Conservation (phyloP, 768 basidiomycete species). For the Termitomyces sp. region DNA sequence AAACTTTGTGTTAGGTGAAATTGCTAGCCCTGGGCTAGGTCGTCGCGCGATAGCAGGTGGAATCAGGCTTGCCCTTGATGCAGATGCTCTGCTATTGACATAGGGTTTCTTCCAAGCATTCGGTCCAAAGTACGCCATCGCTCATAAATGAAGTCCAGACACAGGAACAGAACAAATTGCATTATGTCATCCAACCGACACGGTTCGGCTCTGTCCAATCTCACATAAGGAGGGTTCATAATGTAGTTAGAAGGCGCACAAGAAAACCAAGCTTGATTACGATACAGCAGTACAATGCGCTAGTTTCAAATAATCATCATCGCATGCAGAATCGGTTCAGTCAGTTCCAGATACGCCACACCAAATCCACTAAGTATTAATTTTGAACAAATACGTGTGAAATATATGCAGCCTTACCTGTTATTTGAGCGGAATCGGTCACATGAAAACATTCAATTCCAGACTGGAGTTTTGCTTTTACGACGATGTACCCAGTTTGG, state of each 20-base stretch:
- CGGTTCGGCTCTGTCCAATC: neutral
- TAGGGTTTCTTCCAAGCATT: slow-evolving; percentile 39
- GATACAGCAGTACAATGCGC: neutral
- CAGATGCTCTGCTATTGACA: slow-evolving; percentile 32
- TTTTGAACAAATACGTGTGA: neutral
- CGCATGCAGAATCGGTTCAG: too few species aligned
- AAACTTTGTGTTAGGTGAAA: slow-evolving; percentile 34
- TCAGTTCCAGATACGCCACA: neutral
- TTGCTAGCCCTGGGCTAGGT: slow-evolving; percentile 21
- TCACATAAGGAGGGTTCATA: neutral
- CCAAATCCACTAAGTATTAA: neutral
- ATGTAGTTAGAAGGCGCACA: neutral
- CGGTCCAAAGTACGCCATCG: slow-evolving; percentile 28
- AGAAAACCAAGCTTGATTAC: neutral
- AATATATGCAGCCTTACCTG: neutral
- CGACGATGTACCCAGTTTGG: neutral
- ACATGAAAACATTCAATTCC: neutral
- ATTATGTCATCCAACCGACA: neutral
- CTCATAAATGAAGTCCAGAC: neutral
- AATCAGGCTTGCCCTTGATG: slow-evolving; percentile 51
- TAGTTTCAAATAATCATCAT: neutral
- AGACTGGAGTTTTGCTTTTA: neutral
- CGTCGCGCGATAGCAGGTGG: slow-evolving; percentile 22
- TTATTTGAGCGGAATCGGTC: neutral
- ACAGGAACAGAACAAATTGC: neutral